Evolutionary conservation across 805 yeast species (phyloP), one percentile per base, ranked within the genome.

Genomic region (Lipomyces starkeyi): DNA sequence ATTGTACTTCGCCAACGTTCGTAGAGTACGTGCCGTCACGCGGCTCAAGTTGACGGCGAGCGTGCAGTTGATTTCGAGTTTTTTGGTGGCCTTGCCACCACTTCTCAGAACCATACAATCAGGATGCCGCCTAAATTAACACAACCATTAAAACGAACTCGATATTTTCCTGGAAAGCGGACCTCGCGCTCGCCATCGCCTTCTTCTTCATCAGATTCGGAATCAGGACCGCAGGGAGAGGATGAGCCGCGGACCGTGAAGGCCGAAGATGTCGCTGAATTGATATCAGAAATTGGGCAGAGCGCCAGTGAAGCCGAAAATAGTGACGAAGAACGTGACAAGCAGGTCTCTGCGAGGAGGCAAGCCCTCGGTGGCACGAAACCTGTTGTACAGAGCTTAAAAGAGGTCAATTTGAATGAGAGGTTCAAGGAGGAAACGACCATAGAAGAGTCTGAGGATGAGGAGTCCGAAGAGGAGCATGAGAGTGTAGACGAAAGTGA

Each of bases 151-250:
- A 59, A 37, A 13, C 54, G 68, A 32, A 53, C 60, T 11, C 56
- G 71, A 22, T 62, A 62, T 35, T 68, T 68, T 40, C 64, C 69
- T 3, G 71, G 71, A 27, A 65, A 68, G 61, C 59, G 71, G 25
- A 59, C 65, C 8, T 68, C 71, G 2, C 56, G 71, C 17, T 25
- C 71, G 22, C 71, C 71, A 13, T 68, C 71, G 29, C 69, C 71
- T 3, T 61, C 47, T 8, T 34, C 27, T 5, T 43, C 58, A 17
- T 40, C 58, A 32, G 22, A 29, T 9, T 35, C 40, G 17, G 62
- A 20, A 9, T 29, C 55, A 17, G 56, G 29, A 14, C 25, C 40
- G 14, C 60, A 60, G 9, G 55, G 20, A 20, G 53, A 60, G 9
- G 29, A 27, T 11, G 60, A 7, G 34, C 7, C 25, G 27, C 49